Conservation (phyloP, 495 filamentous ascomycete species). For the Neurospora sp. region DNA sequence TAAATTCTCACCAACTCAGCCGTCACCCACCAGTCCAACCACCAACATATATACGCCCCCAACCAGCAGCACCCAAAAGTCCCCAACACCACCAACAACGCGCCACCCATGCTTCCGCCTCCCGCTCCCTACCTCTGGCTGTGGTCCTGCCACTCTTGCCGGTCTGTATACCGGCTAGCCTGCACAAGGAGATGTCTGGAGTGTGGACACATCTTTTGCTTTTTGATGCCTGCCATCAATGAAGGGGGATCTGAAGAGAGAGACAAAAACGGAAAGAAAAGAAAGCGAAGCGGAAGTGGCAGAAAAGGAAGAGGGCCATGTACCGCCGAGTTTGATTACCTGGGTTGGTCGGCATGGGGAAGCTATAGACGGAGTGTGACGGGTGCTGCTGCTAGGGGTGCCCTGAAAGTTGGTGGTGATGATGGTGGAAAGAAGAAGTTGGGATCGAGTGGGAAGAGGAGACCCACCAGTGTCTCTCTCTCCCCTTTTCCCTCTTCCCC, state of each 20-base stretch:
- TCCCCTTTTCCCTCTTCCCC: not conserved
- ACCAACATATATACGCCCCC: not conserved
- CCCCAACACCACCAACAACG: not conserved
- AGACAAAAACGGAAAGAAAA: not conserved
- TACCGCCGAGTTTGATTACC: constrained; percentile 32
- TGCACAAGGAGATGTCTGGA: constrained; percentile 36
- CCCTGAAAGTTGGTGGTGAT: not conserved
- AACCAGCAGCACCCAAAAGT: not conserved
- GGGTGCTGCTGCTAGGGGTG: not conserved
- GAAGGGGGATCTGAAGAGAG: not conserved
- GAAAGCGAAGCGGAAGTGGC: not conserved
- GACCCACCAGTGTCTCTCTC: not conserved
- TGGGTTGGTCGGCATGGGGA: constrained; percentile 31
- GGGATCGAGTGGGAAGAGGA: not conserved
- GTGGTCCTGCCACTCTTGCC: constrained; percentile 37
- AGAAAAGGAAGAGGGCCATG: constrained; percentile 10
- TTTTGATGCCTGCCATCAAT: not conserved
- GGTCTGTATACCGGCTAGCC: constrained; percentile 26
- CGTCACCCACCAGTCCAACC: not conserved
- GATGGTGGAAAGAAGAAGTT: not conserved
- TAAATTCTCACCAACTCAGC: not conserved
- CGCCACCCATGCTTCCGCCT: constrained; percentile 19
- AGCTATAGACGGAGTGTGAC: constrained; percentile 18
- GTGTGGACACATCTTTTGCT: constrained; percentile 35
- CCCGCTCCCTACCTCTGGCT: constrained; percentile 27